phyloP scores from a whole-genome alignment of 352 stramenopile species.

The Ophiocytium majus region DNA sequence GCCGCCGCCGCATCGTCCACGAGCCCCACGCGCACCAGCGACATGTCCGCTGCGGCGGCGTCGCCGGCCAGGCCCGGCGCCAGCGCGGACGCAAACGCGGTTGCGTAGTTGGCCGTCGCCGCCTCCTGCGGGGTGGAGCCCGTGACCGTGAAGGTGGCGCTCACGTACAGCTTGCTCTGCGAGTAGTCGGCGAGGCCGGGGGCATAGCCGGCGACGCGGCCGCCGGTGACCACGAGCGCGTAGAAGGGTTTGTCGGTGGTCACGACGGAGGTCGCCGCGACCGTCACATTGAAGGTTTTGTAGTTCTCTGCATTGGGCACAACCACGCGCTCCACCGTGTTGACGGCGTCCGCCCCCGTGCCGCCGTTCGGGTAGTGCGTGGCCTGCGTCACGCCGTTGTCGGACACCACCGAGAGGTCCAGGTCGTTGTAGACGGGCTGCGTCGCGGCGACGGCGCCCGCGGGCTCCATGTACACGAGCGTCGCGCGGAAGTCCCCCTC shows the following conservation, averaged over 20 bases:
- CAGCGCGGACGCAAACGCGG: slow-evolving; percentile 20
- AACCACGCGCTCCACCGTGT: slow-evolving; percentile 57
- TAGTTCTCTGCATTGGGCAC: slow-evolving; percentile 42
- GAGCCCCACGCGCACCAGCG: slow-evolving; percentile 25
- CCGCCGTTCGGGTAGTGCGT: slow-evolving; percentile 57
- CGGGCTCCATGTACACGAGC: slow-evolving; percentile 55
- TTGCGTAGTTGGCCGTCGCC: not conserved
- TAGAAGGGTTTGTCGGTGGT: slow-evolving; percentile 42
- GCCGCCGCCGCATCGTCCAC: slow-evolving; percentile 31
- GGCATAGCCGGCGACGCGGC: slow-evolving; percentile 15
- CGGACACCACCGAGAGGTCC: slow-evolving; percentile 49
- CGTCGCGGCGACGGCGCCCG: slow-evolving; percentile 24
- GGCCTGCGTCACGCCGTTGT: slow-evolving; percentile 34
- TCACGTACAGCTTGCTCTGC: slow-evolving; percentile 21
- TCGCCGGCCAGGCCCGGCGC: slow-evolving; percentile 27
- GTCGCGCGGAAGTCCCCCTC: slow-evolving; percentile 43
- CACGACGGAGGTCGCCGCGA: slow-evolving; percentile 36
- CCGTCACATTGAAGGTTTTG: slow-evolving; percentile 49
- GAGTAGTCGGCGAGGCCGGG: slow-evolving; percentile 23
- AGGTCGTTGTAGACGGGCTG: slow-evolving; percentile 53
- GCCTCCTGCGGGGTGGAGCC: slow-evolving; percentile 1
- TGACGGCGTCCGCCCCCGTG: slow-evolving; percentile 46
- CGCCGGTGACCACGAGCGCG: slow-evolving; percentile 45
- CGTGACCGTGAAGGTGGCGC: not conserved
- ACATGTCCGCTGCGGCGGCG: not conserved